Evolutionary conservation across 73 alveolate genomes (phyloP).

Genomic region (Tetrahymena malaccensis): DNA sequence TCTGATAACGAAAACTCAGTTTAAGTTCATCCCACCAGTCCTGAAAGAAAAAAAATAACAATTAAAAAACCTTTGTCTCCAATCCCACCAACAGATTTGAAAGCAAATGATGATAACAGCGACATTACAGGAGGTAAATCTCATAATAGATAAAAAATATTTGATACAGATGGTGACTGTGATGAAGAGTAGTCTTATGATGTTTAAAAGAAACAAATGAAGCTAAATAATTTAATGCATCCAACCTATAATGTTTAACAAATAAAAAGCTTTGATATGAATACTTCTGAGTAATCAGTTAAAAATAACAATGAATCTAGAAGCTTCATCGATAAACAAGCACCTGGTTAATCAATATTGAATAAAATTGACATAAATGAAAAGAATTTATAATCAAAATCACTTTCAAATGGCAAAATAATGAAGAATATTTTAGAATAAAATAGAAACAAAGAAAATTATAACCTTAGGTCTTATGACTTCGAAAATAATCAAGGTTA

Average conservation of each 20-base stretch:
- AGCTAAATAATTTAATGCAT: background rate
- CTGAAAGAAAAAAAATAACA: background rate
- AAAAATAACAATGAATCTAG: background rate
- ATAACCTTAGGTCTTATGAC: background rate
- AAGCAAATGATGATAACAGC: background rate
- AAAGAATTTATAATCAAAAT: background rate
- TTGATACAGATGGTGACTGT: background rate
- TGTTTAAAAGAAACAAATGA: background rate
- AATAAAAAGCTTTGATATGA: background rate
- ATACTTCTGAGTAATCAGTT: background rate
- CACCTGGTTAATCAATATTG: background rate
- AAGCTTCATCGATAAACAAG: background rate
- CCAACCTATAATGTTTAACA: background rate
- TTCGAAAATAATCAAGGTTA: background rate
- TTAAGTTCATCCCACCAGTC: background rate
- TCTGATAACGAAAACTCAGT: background rate
- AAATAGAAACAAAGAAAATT: background rate
- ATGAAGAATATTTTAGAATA: background rate
- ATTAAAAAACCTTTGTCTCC: background rate
- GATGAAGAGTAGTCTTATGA: background rate
- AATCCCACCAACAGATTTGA: background rate
- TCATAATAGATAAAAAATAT: background rate
- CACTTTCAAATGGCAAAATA: background rate
- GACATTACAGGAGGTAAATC: background rate
- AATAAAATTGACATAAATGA: background rate